These are phyloP conservation scores for Carex scoparia DNA, from an alignment of 176 grass and related monocot species.

Conservation along the genomic window DNA sequence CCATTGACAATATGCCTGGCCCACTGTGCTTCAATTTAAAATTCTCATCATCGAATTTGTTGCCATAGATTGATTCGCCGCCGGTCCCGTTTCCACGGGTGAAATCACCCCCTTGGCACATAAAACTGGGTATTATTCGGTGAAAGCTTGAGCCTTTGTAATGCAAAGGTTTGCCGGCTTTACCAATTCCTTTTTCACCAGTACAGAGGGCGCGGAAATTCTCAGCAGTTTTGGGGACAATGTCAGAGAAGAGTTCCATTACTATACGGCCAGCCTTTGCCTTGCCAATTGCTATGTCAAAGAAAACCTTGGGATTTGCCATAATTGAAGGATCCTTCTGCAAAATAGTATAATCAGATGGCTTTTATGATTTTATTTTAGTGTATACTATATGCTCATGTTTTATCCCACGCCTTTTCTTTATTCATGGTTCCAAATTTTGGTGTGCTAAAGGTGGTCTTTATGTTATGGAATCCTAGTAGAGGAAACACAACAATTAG, in stretches of 20 bases:
- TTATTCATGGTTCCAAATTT: neutral
- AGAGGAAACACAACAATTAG: neutral
- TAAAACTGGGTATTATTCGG: constrained; percentile 62
- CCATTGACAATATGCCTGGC: constrained; percentile 61
- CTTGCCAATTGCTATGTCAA: constrained; percentile 65
- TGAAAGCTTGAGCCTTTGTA: constrained; percentile 71
- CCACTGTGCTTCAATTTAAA: constrained; percentile 52
- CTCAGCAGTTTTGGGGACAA: constrained; percentile 49
- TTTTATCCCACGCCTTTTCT: neutral
- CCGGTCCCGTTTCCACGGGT: constrained; percentile 64
- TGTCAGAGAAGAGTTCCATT: constrained; percentile 68
- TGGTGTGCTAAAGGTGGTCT: neutral
- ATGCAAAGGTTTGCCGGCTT: constrained; percentile 48
- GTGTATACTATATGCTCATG: neutral
- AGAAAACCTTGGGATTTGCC: constrained; percentile 70
- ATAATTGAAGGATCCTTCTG: neutral
- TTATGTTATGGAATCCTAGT: neutral
- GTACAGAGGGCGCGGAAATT: constrained; percentile 78
- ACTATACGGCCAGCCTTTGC: constrained; percentile 44
- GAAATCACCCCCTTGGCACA: constrained; percentile 84
- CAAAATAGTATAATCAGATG: neutral
- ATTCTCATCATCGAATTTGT: constrained; percentile 62
- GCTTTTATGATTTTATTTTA: neutral
- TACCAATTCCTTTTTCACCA: constrained; percentile 46
- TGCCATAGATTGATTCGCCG: constrained; percentile 67